A percentile compares a stretch with the other conserved stretches of the same genome.
These are phyloP conservation scores for Eucalyptus shirleyi DNA, from an alignment of 345 rosid species.

Conservation along the genomic window DNA sequence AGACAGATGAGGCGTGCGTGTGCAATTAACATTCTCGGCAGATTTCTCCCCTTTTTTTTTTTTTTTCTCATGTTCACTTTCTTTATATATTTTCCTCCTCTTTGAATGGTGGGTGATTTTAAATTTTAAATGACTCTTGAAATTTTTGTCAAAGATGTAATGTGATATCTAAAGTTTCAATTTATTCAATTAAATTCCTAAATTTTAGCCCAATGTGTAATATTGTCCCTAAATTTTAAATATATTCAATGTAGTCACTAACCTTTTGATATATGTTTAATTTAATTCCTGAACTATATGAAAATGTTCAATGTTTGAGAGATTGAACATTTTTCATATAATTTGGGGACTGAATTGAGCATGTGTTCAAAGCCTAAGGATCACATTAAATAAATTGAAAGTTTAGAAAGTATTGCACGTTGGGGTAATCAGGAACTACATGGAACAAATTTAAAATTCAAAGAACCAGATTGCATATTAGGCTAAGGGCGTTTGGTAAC, in stretches of 20 bases:
- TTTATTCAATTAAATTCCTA: accelerated
- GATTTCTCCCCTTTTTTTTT: not conserved
- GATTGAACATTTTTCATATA: no score
- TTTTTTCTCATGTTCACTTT: not conserved
- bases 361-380: no score
- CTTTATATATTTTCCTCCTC: not conserved
- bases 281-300: no score
- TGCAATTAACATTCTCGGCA: not conserved
- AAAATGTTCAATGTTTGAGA: no score
- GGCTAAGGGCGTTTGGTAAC: no score
- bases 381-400: no score
- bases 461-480: accelerated
- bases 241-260: no score
- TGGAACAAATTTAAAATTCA: no score
- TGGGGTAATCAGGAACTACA: accelerated
- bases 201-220: accelerated
- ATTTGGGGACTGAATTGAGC: no score
- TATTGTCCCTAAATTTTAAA: accelerated
- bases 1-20: not conserved
- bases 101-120: not conserved
- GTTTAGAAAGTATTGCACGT: accelerated
- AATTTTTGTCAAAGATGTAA: accelerated
- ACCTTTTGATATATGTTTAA: accelerated
- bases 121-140: not conserved
- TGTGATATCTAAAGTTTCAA: accelerated